A percentile compares a stretch with the other conserved stretches of the same genome.
These are phyloP conservation scores for Sanghuangporus baumii DNA, from an alignment of 1,284 basidiomycete species.

Conservation along the genomic window DNA sequence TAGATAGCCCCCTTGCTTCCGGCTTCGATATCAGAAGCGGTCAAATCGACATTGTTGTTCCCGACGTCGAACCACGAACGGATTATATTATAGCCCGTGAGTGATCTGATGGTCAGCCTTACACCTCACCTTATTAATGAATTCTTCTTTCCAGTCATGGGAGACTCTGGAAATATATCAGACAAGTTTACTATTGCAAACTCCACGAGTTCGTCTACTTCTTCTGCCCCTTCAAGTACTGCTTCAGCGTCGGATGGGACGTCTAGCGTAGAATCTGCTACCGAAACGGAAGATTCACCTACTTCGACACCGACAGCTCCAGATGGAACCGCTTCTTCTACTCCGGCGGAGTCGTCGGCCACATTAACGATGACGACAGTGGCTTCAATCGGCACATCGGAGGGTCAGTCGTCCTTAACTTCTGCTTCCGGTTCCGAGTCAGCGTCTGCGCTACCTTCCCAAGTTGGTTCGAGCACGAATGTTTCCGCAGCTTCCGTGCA, in stretches of 20 bases:
- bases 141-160: conserved; percentile 29
- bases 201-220: background rate
- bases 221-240: conserved; percentile 19
- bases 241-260: background rate
- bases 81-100: conserved; percentile 37
- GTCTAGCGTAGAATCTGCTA: background rate
- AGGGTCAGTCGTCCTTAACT: background rate
- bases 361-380: background rate
- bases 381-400: background rate
- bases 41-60: conserved; percentile 30
- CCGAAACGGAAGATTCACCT: background rate
- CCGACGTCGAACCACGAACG: conserved; percentile 24
- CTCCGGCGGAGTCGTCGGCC: background rate
- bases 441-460: background rate
- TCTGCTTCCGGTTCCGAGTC: background rate
- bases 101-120: conserved; percentile 21
- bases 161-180: conserved; percentile 40
- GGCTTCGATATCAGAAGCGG: conserved; percentile 36
- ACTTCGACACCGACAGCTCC: background rate
- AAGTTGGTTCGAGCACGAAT: background rate
- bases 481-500: background rate
- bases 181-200: conserved; percentile 31
- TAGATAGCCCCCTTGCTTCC: conserved; percentile 38
- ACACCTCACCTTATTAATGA: background rate
- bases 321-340: background rate